Evolutionary conservation across 163 green algal species (phyloP).

Genomic region (Chlorella variabilis): DNA sequence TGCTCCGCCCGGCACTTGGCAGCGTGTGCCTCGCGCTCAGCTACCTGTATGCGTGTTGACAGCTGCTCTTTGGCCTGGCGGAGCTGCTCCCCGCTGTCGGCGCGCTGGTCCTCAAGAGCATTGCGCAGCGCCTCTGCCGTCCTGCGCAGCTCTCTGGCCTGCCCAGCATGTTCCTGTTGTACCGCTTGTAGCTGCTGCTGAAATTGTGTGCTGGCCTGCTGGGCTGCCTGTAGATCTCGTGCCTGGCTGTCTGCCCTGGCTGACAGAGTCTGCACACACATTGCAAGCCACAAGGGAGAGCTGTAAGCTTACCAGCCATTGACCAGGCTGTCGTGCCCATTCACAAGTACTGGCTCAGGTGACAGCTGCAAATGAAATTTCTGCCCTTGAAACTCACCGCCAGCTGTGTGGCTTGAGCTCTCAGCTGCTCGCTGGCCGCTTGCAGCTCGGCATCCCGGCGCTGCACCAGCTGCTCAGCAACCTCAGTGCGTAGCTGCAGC

Average conservation of each 20-base stretch:
- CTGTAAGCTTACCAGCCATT: no score
- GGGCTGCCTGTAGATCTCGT: neutral
- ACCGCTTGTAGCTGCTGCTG: neutral
- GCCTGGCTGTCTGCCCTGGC: neutral
- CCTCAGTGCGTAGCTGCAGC: neutral
- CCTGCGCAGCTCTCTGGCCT: neutral
- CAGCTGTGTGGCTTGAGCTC: neutral
- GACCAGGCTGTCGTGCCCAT: no score
- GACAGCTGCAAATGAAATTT: no score
- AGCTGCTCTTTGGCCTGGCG: neutral
- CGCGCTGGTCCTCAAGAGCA: conserved; percentile 23
- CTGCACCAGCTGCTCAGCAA: conserved; percentile 13
- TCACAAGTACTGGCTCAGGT: no score
- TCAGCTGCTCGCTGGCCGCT: neutral
- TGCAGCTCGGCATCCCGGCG: conserved; percentile 7
- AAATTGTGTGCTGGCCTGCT: neutral
- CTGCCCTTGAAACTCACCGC: no score
- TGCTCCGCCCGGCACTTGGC: neutral
- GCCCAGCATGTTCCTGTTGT: neutral
- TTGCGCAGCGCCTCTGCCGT: conserved; percentile 18
- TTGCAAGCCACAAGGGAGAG: no score
- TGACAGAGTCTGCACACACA: neutral
- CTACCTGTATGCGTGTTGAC: neutral
- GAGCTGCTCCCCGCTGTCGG: neutral
- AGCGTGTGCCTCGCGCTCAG: neutral